These are phyloP conservation scores for Carallia pectinifolia DNA, from an alignment of 345 rosid genomes.

Conservation along the genomic window DNA sequence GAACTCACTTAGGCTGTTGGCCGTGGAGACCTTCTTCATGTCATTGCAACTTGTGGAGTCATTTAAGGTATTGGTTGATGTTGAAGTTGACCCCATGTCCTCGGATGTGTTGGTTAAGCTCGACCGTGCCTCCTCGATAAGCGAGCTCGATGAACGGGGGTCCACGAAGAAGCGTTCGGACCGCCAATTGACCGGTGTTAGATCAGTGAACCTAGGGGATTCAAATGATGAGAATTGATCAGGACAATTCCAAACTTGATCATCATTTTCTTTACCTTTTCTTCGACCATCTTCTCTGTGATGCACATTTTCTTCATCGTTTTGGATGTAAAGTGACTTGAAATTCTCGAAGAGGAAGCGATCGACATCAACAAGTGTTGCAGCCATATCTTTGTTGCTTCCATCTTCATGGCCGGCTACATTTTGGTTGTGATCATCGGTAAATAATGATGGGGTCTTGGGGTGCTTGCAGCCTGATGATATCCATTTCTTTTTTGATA, in stretches of 20 bases:
- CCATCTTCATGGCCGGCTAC: constrained; percentile 5
- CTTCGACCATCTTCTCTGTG: background rate
- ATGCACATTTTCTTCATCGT: constrained; percentile 17
- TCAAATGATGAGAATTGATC: constrained; percentile 12
- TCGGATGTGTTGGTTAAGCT: constrained; percentile 29
- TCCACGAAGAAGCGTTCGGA: constrained; percentile 49
- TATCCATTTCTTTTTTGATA: constrained; percentile 46
- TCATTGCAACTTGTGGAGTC: background rate
- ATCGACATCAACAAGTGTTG: constrained; percentile 77
- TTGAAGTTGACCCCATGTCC: constrained; percentile 33
- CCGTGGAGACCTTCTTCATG: background rate
- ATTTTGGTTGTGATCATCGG: constrained; percentile 20
- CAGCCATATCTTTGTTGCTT: constrained; percentile 29
- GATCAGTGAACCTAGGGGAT: constrained; percentile 37
- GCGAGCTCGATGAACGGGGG: constrained; percentile 44
- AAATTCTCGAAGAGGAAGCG: constrained; percentile 80
- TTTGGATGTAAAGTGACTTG: constrained; percentile 71
- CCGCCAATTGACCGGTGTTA: constrained; percentile 28
- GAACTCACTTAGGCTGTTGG: background rate
- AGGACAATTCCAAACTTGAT: background rate
- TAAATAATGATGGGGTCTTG: constrained; percentile 62
- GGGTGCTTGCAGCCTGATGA: constrained; percentile 56
- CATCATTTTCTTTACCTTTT: constrained; percentile 3
- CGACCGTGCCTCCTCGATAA: constrained; percentile 48
- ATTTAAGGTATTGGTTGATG: constrained; percentile 14